Conservation (phyloP, 805 yeast species). For the Kluyveromyces nonfermentans region DNA sequence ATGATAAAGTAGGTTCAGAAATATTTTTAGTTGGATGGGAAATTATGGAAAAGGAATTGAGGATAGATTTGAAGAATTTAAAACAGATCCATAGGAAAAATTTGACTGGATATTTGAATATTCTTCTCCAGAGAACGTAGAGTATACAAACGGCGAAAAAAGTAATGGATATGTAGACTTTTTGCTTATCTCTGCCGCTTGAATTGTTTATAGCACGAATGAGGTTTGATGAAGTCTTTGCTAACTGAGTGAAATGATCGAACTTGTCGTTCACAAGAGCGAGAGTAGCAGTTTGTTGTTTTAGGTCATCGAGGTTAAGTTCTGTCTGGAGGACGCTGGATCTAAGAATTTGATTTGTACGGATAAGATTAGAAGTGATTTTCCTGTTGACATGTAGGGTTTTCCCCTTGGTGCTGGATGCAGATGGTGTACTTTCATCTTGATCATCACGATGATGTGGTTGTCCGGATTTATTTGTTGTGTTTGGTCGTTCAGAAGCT, state of each 20-base stretch:
- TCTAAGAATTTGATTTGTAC: conserved; percentile 26
- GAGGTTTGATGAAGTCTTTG: conserved; percentile 22
- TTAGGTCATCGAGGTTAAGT: conserved; percentile 26
- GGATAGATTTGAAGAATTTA: conserved; percentile 30
- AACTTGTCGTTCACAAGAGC: conserved; percentile 25
- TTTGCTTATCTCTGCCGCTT: conserved; percentile 27
- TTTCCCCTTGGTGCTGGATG: conserved; percentile 2
- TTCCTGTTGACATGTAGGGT: conserved; percentile 15
- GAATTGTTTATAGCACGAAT: conserved; percentile 25
- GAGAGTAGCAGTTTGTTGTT: conserved; percentile 24
- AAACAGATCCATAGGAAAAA: conserved; percentile 25
- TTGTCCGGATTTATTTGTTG: background rate
- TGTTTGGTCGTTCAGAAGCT: background rate
- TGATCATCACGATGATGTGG: background rate
- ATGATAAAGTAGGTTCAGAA: background rate
- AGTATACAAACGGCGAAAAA: conserved; percentile 22
- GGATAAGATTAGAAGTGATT: conserved; percentile 24
- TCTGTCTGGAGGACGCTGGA: conserved; percentile 28
- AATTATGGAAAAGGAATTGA: too few relatives aligned
- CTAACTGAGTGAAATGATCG: conserved; percentile 21
- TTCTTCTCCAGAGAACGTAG: conserved; percentile 30
- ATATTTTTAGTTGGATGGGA: too few relatives aligned
- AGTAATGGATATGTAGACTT: conserved; percentile 24
- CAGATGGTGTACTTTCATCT: background rate
- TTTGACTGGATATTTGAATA: conserved; percentile 26